A percentile compares a stretch with the other conserved stretches of the same genome.
These are phyloP conservation scores for Xylaria cubensis DNA, from an alignment of 495 filamentous ascomycete genomes.

Conservation along the genomic window DNA sequence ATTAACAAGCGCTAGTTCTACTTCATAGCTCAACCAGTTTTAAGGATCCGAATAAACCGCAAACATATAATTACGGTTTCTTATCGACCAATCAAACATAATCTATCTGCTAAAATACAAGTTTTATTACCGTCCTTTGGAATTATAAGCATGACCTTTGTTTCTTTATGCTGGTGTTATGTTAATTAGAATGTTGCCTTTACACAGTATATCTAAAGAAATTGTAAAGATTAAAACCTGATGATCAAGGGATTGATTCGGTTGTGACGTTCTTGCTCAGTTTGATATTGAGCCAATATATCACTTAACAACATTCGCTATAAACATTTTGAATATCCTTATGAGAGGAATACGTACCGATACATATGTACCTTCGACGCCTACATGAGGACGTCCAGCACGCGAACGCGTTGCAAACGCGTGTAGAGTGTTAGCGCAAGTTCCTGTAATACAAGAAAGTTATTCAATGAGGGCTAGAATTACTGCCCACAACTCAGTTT, in stretches of 20 bases:
- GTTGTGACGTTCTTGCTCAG: background rate
- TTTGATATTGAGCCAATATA: background rate
- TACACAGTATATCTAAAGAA: background rate
- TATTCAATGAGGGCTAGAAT: background rate
- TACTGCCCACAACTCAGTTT: background rate
- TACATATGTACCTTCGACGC: background rate
- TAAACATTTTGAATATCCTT: background rate
- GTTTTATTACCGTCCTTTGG: background rate
- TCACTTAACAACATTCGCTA: background rate
- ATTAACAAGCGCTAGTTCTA: background rate
- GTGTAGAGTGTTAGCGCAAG: background rate
- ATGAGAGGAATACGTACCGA: background rate
- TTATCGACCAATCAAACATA: background rate
- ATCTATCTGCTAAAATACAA: background rate
- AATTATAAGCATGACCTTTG: background rate
- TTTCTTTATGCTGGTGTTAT: background rate
- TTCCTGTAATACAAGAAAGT: background rate
- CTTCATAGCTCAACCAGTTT: background rate
- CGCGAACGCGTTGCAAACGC: background rate
- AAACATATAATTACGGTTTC: background rate
- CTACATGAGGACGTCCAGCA: background rate
- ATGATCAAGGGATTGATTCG: background rate
- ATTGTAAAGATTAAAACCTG: background rate
- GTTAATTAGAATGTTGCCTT: background rate
- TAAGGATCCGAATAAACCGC: background rate